These are phyloP conservation scores for Sequoia sempervirens DNA, from an alignment of 75 land plant species.

Conservation along the genomic window DNA sequence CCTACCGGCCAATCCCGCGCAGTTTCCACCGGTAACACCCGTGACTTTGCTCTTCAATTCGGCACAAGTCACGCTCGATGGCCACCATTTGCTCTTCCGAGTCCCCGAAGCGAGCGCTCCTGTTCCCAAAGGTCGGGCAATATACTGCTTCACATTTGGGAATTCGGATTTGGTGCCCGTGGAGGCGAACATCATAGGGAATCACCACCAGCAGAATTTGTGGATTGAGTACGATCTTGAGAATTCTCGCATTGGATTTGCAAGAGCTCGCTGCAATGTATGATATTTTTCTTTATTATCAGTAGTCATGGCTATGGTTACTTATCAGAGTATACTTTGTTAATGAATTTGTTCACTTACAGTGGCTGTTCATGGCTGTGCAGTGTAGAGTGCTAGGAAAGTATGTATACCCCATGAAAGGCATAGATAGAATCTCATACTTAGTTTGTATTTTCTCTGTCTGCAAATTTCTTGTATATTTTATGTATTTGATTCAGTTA, in stretches of 20 bases:
- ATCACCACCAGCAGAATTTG: slow-evolving; percentile 86
- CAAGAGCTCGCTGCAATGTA: slow-evolving; percentile 41
- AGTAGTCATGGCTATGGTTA: too few relatives aligned
- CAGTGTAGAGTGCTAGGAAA: too few relatives aligned
- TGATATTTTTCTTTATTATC: neutral
- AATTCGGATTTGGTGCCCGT: slow-evolving; percentile 49
- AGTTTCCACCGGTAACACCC: slow-evolving; percentile 1
- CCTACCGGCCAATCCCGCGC: slow-evolving; percentile 1
- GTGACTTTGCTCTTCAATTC: slow-evolving; percentile 47
- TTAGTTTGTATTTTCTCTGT: too few relatives aligned
- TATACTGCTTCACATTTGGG: slow-evolving; percentile 65
- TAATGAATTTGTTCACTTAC: too few relatives aligned
- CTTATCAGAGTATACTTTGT: neutral
- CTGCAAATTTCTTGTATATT: too few relatives aligned
- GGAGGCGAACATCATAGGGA: slow-evolving; percentile 66
- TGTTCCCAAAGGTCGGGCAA: slow-evolving; percentile 14
- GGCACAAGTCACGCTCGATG: slow-evolving; percentile 45
- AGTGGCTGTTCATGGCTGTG: too few relatives aligned
- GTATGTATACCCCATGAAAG: too few relatives aligned
- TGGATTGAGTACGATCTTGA: slow-evolving; percentile 85
- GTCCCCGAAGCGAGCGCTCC: slow-evolving; percentile 16
- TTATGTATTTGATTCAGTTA: too few relatives aligned
- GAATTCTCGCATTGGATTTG: slow-evolving; percentile 63
- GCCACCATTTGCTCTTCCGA: slow-evolving; percentile 37
- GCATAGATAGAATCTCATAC: too few relatives aligned